Conservation (phyloP, 1,284 basidiomycete genomes). For the Psilocybe mexicana region DNA sequence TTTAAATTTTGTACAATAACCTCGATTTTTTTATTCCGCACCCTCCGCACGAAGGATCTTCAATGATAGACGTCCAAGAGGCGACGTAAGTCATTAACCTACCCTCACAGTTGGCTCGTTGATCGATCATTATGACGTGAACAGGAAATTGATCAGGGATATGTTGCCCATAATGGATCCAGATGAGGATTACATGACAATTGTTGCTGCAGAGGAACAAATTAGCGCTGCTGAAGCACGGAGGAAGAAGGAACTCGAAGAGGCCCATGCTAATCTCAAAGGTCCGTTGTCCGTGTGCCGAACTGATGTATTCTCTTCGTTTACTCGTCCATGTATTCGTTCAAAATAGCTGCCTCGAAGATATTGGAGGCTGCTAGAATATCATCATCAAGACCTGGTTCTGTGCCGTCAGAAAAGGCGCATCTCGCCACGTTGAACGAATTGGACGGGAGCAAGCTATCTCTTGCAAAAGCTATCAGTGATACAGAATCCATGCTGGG, state of each 20-base stretch:
- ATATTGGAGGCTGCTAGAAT: conserved; percentile 66
- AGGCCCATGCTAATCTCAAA: conserved; percentile 61
- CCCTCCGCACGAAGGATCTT: neutral
- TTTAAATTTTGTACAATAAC: too few species aligned
- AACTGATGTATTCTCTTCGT: neutral
- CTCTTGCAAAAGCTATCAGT: conserved; percentile 74
- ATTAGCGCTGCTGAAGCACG: conserved; percentile 55
- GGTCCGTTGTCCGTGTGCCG: conserved; percentile 34
- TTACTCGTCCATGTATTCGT: neutral
- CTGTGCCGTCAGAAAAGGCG: conserved; percentile 64
- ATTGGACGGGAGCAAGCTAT: conserved; percentile 60
- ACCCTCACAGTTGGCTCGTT: neutral
- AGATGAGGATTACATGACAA: conserved; percentile 72
- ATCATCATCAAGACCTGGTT: conserved; percentile 68
- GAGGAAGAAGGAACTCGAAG: conserved; percentile 64
- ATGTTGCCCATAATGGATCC: conserved; percentile 72
- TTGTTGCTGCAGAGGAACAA: conserved; percentile 68
- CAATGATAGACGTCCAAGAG: conserved; percentile 35
- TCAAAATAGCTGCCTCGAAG: conserved; percentile 55
- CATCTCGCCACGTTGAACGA: conserved; percentile 64
- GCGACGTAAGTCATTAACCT: conserved; percentile 30
- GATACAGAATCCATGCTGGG: conserved; percentile 66
- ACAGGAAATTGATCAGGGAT: conserved; percentile 64
- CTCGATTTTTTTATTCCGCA: too few species aligned
- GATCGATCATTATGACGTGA: neutral